Conservation (phyloP, 345 rosid species). For the Populus alba region DNA sequence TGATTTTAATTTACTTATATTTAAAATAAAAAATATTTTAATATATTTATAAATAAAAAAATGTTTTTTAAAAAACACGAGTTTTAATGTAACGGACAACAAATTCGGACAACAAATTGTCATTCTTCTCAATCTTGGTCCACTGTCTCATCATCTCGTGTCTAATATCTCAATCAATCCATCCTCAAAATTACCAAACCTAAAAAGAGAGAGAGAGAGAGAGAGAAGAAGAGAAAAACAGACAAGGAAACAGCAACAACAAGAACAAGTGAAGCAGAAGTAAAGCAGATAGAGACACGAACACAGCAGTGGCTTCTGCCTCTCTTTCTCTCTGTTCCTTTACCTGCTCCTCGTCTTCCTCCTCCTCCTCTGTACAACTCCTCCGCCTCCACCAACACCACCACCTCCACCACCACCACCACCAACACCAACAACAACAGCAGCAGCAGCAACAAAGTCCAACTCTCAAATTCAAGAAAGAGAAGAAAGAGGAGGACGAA, state of each 20-base stretch:
- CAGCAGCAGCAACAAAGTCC: background rate
- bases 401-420: background rate
- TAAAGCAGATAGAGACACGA: slow-evolving; percentile 9
- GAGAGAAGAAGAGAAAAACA: background rate
- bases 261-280: slow-evolving; percentile 35
- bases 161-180: background rate
- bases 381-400: too few species aligned
- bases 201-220: background rate
- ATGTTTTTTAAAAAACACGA: too few species aligned
- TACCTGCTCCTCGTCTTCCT: background rate
- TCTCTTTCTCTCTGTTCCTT: background rate
- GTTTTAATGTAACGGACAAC: background rate
- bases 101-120: background rate
- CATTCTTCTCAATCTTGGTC: background rate
- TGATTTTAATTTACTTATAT: too few species aligned
- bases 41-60: too few species aligned
- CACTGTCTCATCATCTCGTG: slow-evolving; percentile 3
- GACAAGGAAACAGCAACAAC: slow-evolving; percentile 21
- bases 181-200: background rate
- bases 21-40: too few species aligned
- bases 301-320: background rate
- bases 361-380: background rate
- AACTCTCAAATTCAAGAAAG: background rate
- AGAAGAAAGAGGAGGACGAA: background rate
- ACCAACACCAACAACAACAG: background rate